Conservation (phyloP, 1,284 basidiomycete genomes). For the Calocybe gambosa region DNA sequence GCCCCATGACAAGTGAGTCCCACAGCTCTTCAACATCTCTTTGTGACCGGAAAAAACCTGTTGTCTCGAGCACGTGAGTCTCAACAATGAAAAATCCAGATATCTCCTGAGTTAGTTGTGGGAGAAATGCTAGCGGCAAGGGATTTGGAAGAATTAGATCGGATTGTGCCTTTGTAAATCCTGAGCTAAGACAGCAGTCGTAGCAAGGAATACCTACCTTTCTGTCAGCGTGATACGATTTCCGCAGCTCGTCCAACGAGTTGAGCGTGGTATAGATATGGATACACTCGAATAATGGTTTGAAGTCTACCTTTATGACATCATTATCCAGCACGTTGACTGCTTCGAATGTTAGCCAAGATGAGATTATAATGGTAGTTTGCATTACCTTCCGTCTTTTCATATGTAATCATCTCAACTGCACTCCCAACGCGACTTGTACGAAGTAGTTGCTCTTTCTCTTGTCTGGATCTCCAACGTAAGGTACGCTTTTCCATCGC, state of each 20-base stretch:
- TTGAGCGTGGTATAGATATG: conserved; percentile 95
- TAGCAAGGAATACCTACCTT: conserved; percentile 48
- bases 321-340: conserved; percentile 93
- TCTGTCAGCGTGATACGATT: conserved; percentile 92
- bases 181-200: conserved; percentile 9
- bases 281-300: conserved; percentile 93
- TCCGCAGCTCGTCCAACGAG: conserved; percentile 82
- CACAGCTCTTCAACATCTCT: conserved; percentile 94
- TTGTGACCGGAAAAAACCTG: conserved; percentile 80
- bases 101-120: conserved; percentile 81
- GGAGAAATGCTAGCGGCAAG: conserved; percentile 51
- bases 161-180: conserved; percentile 76
- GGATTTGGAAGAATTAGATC: conserved; percentile 84
- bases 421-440: conserved; percentile 88
- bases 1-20: conserved; percentile 80
- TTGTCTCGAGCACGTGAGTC: conserved; percentile 86
- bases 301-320: conserved; percentile 85
- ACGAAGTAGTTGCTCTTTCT: conserved; percentile 71
- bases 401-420: conserved; percentile 90
- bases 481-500: conserved; percentile 83
- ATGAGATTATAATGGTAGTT: not conserved
- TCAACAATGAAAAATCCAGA: conserved; percentile 99
- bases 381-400: conserved; percentile 88
- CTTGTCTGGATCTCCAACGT: conserved; percentile 79
- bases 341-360: conserved; percentile 25